Percentiles rank a stretch among this genome's conserved stretches.
phyloP scores from a whole-genome alignment of 805 yeast genomes.

The Candida corydali region DNA sequence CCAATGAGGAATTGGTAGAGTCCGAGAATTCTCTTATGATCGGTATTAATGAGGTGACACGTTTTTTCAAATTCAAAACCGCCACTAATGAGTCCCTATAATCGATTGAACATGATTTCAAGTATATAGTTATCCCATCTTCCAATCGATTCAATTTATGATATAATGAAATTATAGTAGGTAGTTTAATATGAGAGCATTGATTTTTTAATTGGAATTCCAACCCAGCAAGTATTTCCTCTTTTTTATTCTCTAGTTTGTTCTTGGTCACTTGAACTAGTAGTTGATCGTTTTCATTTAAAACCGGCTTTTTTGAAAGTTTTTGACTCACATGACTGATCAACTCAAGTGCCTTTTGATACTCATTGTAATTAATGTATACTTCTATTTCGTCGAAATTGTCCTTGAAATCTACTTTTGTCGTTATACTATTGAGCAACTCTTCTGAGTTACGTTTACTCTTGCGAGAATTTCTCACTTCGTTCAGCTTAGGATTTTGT shows the following conservation, averaged over 20 bases:
- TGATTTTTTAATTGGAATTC: conserved; percentile 15
- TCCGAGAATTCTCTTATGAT: background rate
- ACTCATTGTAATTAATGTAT: conserved; percentile 57
- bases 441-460: conserved; percentile 49
- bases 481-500: conserved; percentile 23
- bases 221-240: conserved; percentile 32
- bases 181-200: conserved; percentile 23
- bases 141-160: conserved; percentile 31
- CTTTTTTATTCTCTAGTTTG: conserved; percentile 35
- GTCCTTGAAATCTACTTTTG: conserved; percentile 57
- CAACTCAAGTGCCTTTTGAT: conserved; percentile 41
- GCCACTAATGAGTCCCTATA: conserved; percentile 1
- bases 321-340: conserved; percentile 34
- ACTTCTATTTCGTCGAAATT: conserved; percentile 67
- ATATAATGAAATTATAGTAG: conserved; percentile 30
- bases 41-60: background rate
- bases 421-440: conserved; percentile 53
- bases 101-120: conserved; percentile 12
- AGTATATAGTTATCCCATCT: conserved; percentile 30
- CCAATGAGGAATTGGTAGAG: conserved; percentile 1
- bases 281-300: conserved; percentile 17
- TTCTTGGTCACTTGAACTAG: conserved; percentile 40
- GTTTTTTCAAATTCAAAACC: background rate
- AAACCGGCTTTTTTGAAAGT: conserved; percentile 10
- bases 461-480: conserved; percentile 35